Conservation (phyloP, 2,329 filamentous ascomycete genomes). For the Diaporthe humulicola region DNA sequence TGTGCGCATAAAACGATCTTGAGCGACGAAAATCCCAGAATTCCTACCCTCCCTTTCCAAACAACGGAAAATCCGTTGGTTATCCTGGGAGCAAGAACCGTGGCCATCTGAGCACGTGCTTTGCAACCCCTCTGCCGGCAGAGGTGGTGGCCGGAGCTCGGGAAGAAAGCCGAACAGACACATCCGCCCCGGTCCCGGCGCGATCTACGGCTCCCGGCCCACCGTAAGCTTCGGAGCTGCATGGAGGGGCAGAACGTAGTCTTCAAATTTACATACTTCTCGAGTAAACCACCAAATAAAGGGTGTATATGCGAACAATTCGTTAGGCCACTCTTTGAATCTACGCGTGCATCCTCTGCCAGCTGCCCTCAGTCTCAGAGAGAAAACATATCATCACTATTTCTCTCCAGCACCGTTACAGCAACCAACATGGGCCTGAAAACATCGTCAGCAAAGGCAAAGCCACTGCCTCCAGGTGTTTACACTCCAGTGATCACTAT, state of each 20-base stretch:
- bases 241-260: background rate
- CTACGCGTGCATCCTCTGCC: background rate
- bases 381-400: background rate
- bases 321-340: background rate
- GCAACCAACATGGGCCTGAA: background rate
- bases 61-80: too few relatives aligned
- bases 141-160: background rate
- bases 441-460: slow-evolving; percentile 50
- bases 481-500: slow-evolving; percentile 62
- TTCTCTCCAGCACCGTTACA: too few relatives aligned
- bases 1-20: too few relatives aligned
- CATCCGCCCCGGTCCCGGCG: slow-evolving; percentile 5
- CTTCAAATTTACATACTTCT: background rate
- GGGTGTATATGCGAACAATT: background rate
- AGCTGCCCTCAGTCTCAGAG: background rate
- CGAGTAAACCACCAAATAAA: background rate
- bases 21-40: too few relatives aligned
- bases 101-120: background rate
- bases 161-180: background rate
- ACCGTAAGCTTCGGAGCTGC: background rate
- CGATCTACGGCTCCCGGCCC: background rate
- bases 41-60: too few relatives aligned
- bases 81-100: too few relatives aligned
- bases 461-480: slow-evolving; percentile 56
- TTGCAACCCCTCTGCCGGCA: background rate